Evolutionary conservation across 208 protist genomes (phyloP).

Genomic region (Leishmania arabica): DNA sequence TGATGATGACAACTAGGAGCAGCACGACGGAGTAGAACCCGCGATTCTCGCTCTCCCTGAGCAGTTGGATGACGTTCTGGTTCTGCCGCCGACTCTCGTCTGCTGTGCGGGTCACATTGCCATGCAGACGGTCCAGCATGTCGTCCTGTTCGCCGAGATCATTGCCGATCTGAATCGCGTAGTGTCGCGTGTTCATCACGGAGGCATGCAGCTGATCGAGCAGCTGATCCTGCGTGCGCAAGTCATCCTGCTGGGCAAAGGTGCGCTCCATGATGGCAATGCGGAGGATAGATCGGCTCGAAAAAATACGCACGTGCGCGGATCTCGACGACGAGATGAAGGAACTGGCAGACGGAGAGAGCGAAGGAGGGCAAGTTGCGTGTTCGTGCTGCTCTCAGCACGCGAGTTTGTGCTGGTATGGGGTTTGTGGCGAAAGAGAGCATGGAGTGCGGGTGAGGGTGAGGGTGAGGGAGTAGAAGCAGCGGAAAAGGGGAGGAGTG

Average conservation of each 20-base stretch:
- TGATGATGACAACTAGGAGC: slow-evolving; percentile 67
- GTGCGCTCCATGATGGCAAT: slow-evolving; percentile 16
- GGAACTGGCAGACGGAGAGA: slow-evolving; percentile 2
- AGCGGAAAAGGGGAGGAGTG: background rate
- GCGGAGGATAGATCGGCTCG: background rate
- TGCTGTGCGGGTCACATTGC: slow-evolving; percentile 50
- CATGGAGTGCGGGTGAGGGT: background rate
- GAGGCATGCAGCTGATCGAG: slow-evolving; percentile 85
- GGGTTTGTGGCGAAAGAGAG: background rate
- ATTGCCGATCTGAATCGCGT: slow-evolving; percentile 75
- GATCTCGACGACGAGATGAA: background rate
- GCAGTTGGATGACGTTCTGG: slow-evolving; percentile 66
- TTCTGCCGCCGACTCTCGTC: slow-evolving; percentile 84
- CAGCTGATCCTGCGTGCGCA: slow-evolving; percentile 70
- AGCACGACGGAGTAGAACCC: slow-evolving; percentile 74
- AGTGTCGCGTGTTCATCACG: slow-evolving; percentile 83
- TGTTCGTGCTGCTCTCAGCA: background rate
- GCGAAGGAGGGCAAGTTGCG: background rate
- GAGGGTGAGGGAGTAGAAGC: background rate
- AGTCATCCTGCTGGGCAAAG: slow-evolving; percentile 26
- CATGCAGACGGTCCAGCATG: slow-evolving; percentile 76
- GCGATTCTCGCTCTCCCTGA: slow-evolving; percentile 68
- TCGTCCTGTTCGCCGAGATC: slow-evolving; percentile 71
- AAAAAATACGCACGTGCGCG: background rate
- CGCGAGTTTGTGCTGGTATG: background rate